These are phyloP conservation scores for Daldinia caldariorum DNA, from an alignment of 495 filamentous ascomycete species.

Conservation along the genomic window DNA sequence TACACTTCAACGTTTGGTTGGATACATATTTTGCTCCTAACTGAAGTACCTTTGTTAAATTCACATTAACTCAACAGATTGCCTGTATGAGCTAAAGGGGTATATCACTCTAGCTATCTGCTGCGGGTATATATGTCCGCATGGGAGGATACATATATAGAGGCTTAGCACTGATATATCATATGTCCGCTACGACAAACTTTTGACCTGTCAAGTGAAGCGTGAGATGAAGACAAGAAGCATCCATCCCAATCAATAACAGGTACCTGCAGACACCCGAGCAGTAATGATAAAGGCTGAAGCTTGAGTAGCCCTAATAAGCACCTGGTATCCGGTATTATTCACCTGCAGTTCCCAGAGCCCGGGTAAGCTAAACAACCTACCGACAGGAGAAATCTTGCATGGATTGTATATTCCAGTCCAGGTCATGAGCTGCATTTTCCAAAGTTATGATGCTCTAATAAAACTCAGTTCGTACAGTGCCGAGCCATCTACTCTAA, in stretches of 20 bases:
- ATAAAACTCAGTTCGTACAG: conserved; percentile 14
- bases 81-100: no score
- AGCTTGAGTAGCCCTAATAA: conserved; percentile 21
- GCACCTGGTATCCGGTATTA: not conserved
- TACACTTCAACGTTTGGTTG: not conserved
- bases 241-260: not conserved
- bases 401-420: conserved; percentile 5
- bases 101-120: not conserved
- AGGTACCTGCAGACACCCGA: not conserved
- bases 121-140: not conserved
- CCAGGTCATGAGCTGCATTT: conserved; percentile 4
- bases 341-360: not conserved
- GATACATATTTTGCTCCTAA: not conserved
- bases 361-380: conserved; percentile 24
- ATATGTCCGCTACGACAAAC: not conserved
- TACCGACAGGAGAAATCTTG: not conserved
- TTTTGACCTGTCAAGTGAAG: not conserved
- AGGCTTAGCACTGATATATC: not conserved
- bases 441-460: conserved; percentile 1
- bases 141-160: not conserved
- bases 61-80: no score
- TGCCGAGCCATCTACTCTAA: conserved; percentile 12
- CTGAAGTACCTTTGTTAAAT: no score
- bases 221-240: not conserved
- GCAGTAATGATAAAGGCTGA: conserved; percentile 5